Conservation (phyloP, 805 yeast species). For the Pichia heedii region DNA sequence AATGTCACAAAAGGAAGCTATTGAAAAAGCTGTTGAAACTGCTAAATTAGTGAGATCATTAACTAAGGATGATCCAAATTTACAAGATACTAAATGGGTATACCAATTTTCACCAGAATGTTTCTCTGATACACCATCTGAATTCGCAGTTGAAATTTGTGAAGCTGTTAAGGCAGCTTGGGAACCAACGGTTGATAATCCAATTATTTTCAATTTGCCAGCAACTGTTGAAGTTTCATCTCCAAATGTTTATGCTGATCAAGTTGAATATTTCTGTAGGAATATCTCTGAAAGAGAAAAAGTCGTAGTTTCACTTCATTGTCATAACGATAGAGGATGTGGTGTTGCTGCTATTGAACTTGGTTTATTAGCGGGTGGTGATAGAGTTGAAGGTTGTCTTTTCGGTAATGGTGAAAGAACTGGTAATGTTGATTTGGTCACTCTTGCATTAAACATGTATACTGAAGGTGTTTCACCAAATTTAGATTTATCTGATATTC, state of each 20-base stretch:
- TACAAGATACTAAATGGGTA: conserved; percentile 57
- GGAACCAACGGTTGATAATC: conserved; percentile 69
- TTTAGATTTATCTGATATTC: conserved; percentile 62
- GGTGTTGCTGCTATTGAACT: conserved; percentile 79
- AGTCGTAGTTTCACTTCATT: conserved; percentile 59
- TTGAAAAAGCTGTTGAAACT: conserved; percentile 61
- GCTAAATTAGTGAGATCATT: conserved; percentile 57
- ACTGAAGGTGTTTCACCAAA: conserved; percentile 69
- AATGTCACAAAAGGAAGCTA: conserved; percentile 61
- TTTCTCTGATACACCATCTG: conserved; percentile 66
- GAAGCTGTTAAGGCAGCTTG: conserved; percentile 73
- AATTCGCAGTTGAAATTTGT: conserved; percentile 66
- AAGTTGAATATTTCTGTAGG: conserved; percentile 63
- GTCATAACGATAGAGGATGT: conserved; percentile 77
- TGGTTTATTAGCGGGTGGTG: conserved; percentile 76
- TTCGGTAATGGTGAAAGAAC: conserved; percentile 83
- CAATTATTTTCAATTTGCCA: conserved; percentile 70
- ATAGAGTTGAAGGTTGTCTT: conserved; percentile 75
- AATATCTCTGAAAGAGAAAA: conserved; percentile 65
- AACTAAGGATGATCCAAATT: conserved; percentile 65
- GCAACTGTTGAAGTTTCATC: conserved; percentile 74
- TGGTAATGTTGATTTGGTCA: conserved; percentile 72
- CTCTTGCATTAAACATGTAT: conserved; percentile 69
- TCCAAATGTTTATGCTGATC: conserved; percentile 74
- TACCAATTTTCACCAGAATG: conserved; percentile 75